Percentiles rank a stretch among this genome's conserved stretches.
phyloP scores from a whole-genome alignment of 495 filamentous ascomycete species.

The Apodospora peruviana region DNA sequence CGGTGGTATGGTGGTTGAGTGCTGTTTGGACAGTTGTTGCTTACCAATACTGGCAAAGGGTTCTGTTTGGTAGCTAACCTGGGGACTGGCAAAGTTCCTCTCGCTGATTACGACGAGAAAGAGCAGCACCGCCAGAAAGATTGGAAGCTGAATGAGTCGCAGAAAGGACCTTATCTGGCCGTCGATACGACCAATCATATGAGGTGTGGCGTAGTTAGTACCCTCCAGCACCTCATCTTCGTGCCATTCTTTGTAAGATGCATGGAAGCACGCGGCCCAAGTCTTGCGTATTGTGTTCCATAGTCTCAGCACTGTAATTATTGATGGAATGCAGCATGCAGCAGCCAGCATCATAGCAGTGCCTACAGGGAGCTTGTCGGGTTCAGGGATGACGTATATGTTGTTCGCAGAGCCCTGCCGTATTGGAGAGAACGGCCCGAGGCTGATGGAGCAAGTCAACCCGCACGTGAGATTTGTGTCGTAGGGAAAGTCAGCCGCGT shows the following conservation, averaged over 20 bases:
- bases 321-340: constrained; percentile 54
- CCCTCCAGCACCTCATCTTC: constrained; percentile 40
- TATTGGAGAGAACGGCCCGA: constrained; percentile 44
- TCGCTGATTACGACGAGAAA: constrained; percentile 53
- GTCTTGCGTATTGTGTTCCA: constrained; percentile 54
- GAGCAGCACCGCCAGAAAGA: constrained; percentile 45
- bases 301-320: constrained; percentile 50
- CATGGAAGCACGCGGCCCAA: constrained; percentile 38
- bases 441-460: constrained; percentile 33
- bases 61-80: constrained; percentile 50
- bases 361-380: constrained; percentile 43
- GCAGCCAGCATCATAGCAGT: constrained; percentile 51
- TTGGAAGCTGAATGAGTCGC: constrained; percentile 44
- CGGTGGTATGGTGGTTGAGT: not conserved
- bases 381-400: constrained; percentile 51
- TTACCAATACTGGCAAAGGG: constrained; percentile 49
- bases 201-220: too few relatives aligned
- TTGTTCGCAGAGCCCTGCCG: constrained; percentile 43
- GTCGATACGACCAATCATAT: too few relatives aligned
- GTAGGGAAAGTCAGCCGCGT: constrained; percentile 31
- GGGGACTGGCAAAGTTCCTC: constrained; percentile 49
- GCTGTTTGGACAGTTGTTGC: constrained; percentile 6
- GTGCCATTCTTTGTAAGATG: too few relatives aligned
- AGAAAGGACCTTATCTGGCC: constrained; percentile 39
- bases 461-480: constrained; percentile 26